A percentile compares a stretch with the other conserved stretches of the same genome.
Conservation (phyloP, 352 stramenopile species). For the Globisporangium iwayamae region DNA sequence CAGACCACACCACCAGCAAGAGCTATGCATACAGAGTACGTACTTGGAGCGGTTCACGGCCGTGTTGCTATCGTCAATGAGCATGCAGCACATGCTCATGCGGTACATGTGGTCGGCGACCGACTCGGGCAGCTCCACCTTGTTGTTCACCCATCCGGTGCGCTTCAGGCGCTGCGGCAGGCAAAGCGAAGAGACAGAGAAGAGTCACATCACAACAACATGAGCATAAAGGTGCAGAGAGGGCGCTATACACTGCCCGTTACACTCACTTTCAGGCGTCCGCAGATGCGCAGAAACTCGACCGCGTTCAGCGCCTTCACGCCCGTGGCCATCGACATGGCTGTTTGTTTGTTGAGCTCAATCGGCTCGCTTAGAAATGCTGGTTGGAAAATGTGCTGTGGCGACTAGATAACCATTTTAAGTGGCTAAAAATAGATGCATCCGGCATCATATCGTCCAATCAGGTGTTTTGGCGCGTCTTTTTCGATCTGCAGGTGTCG, state of each 20-base stretch:
- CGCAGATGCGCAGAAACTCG: slow-evolving; percentile 79
- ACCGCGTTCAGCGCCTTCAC: slow-evolving; percentile 64
- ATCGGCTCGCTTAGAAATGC: slow-evolving; percentile 2
- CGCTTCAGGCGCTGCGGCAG: slow-evolving; percentile 75
- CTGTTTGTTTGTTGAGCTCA: neutral
- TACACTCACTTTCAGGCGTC: slow-evolving; percentile 59
- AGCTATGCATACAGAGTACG: neutral
- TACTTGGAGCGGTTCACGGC: slow-evolving; percentile 67
- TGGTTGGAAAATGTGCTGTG: too few relatives aligned
- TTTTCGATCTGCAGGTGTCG: neutral
- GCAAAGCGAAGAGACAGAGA: neutral
- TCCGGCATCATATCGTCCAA: slow-evolving; percentile 24
- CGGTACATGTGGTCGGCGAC: slow-evolving; percentile 94
- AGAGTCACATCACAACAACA: neutral
- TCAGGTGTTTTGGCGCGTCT: slow-evolving; percentile 20
- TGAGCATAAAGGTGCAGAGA: neutral
- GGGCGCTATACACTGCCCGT: neutral
- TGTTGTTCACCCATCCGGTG: slow-evolving; percentile 92
- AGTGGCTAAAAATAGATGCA: neutral
- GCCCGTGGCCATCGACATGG: slow-evolving; percentile 47
- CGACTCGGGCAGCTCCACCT: slow-evolving; percentile 85
- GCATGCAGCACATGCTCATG: slow-evolving; percentile 90
- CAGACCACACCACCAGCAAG: slow-evolving; percentile 2
- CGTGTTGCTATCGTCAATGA: slow-evolving; percentile 74
- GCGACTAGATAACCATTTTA: neutral